Percentiles rank a stretch among this genome's conserved stretches.
phyloP scores from a whole-genome alignment of 148 eudicot genomes.

The Gaultheria prostrata region DNA sequence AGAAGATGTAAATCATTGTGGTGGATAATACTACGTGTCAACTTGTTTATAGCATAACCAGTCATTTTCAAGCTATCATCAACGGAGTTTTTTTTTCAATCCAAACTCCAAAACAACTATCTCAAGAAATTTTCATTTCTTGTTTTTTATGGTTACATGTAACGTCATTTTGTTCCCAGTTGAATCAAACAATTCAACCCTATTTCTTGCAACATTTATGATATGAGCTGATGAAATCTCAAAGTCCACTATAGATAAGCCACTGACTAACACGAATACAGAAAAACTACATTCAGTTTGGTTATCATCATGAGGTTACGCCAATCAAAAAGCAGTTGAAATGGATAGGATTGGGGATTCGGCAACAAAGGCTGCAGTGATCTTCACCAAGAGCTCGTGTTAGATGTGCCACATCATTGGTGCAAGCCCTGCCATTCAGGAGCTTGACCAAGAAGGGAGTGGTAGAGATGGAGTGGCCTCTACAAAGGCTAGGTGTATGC shows the following conservation, averaged over 20 bases:
- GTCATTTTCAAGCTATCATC: background rate
- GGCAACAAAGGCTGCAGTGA: slow-evolving; percentile 45
- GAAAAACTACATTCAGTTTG: no score
- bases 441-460: slow-evolving; percentile 33
- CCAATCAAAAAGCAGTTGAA: background rate
- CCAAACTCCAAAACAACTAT: no score
- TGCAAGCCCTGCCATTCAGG: slow-evolving; percentile 47
- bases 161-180: no score
- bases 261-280: background rate
- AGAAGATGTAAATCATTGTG: background rate
- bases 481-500: slow-evolving; percentile 33
- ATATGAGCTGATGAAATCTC: slow-evolving; percentile 16
- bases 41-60: background rate
- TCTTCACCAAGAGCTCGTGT: slow-evolving; percentile 55
- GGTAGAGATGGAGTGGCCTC: slow-evolving; percentile 44
- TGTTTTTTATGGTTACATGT: no score
- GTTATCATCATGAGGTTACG: background rate
- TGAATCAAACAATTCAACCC: no score
- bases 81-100: background rate
- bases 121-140: no score
- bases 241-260: slow-evolving; percentile 8
- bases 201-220: no score
- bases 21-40: background rate
- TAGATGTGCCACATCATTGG: slow-evolving; percentile 48
- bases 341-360: slow-evolving; percentile 38